A percentile compares a stretch with the other conserved stretches of the same genome.
Conservation (phyloP, 169 alveolate genomes). For the Eimeria maxima region DNA sequence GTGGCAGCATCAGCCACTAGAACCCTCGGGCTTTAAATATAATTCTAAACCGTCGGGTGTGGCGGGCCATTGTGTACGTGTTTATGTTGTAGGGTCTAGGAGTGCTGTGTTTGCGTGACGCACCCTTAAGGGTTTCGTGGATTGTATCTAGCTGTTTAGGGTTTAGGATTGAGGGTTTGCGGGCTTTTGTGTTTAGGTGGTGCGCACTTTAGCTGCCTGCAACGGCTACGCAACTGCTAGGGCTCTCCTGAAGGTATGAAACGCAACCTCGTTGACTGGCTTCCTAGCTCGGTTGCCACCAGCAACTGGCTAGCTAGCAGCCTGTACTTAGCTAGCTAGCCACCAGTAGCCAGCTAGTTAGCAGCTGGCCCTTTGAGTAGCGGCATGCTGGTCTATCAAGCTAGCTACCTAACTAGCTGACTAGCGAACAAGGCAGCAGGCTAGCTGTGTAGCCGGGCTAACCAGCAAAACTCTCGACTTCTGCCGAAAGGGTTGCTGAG, state of each 20-base stretch:
- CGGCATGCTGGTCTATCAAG: neutral
- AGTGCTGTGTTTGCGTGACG: neutral
- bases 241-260: conserved; percentile 32
- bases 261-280: neutral
- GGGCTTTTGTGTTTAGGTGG: neutral
- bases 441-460: neutral
- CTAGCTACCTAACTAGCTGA: conserved; percentile 9
- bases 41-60: too few relatives aligned
- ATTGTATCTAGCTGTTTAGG: neutral
- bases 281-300: neutral
- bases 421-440: neutral
- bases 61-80: neutral
- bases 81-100: neutral
- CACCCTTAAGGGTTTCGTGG: neutral
- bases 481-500: too few relatives aligned
- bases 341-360: conserved; percentile 3
- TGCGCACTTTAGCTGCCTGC: conserved; percentile 29
- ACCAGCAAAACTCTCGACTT: too few relatives aligned
- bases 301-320: conserved; percentile 5
- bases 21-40: too few relatives aligned
- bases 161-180: conserved; percentile 7
- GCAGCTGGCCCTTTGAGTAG: too few relatives aligned
- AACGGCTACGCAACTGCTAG: conserved; percentile 72
- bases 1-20: too few relatives aligned
- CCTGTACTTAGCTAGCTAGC: neutral